Percentiles rank a stretch among this genome's conserved stretches.
Evolutionary conservation across 2,329 filamentous ascomycete genomes (phyloP).

Genomic region (Stagonosporopsis rhizophila): DNA sequence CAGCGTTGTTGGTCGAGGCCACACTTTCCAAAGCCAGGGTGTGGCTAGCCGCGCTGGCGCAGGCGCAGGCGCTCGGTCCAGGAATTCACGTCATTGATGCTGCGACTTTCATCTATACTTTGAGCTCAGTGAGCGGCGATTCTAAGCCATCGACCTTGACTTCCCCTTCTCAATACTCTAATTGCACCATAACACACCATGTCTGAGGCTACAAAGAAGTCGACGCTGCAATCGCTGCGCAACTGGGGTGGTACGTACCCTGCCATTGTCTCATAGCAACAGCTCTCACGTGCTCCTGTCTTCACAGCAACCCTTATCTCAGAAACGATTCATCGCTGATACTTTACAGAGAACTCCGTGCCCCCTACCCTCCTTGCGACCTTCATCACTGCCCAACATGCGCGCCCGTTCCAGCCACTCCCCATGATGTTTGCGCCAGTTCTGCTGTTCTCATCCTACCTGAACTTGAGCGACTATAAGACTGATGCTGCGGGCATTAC

Average conservation of each 20-base stretch:
- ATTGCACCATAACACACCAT: not conserved
- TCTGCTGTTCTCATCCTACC: constrained; percentile 70
- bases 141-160: not conserved
- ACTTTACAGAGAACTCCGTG: constrained; percentile 64
- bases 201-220: constrained; percentile 41
- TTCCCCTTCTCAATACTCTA: not conserved
- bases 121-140: not conserved
- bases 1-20: constrained; percentile 33
- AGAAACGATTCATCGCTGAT: constrained; percentile 11
- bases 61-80: constrained; percentile 9
- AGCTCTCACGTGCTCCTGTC: constrained; percentile 28
- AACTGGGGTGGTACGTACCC: constrained; percentile 60
- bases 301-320: not conserved
- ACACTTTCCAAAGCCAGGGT: constrained; percentile 37
- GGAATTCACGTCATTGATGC: constrained; percentile 34
- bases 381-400: constrained; percentile 70
- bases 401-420: constrained; percentile 69
- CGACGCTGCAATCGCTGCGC: constrained; percentile 54
- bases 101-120: constrained; percentile 10
- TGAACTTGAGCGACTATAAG: constrained; percentile 69
- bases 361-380: constrained; percentile 71
- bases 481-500: constrained; percentile 69
- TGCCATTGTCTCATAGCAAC: not conserved
- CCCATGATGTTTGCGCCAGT: constrained; percentile 73
- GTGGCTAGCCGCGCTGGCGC: constrained; percentile 19